Evolutionary conservation across 176 grass and related monocot genomes (phyloP), one percentile per base, ranked within the genome.

Genomic region (Aegilops longissima): DNA sequence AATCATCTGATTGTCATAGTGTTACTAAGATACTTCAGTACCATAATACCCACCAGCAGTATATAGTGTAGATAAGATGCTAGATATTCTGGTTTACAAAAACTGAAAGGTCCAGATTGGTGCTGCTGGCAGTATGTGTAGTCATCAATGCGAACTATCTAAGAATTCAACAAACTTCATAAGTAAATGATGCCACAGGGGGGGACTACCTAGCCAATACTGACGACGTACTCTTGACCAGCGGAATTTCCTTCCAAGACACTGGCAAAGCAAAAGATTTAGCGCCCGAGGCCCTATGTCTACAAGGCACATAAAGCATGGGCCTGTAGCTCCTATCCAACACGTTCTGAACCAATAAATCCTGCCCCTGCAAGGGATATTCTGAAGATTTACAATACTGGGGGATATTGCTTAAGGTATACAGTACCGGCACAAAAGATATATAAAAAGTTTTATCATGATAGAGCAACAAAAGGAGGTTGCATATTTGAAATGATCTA

Each of bases 191-290:
- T 75, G 64, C 49, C 56, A 73, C 12, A 65, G 91, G 63, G 17
- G 17, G 71, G 17, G 52, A 82, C 42, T 93, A 98, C 93, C 86
- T 95, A 70, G 92, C 91, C 47, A 95, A 84, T 88, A 82, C 86
- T 83, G 81, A 81, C 5, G 90, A 80, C n/a, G 88, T 82, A 51
- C 80, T 91, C 90, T 93, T 98, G 75, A 98, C 44, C 83, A 98
- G 81, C 80, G 93, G 92, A 72, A 91, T 85, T 66, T 78, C 89
- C 66, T 92, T 87, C 36, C 80, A 89, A 91, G 86, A 70, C 72
- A 83, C 73, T 67, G 90, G 91, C 69, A 94, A 83, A 30, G 93
- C 81, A 78, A 86, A 95, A 77, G 88, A 89, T 66, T 67, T 91
- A 71, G 87, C 80, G 25, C 51, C 83, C 75, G 81, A 70, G 59